Evolutionary conservation across 768 basidiomycete genomes (phyloP).

Genomic region (Crucibulum laeve): DNA sequence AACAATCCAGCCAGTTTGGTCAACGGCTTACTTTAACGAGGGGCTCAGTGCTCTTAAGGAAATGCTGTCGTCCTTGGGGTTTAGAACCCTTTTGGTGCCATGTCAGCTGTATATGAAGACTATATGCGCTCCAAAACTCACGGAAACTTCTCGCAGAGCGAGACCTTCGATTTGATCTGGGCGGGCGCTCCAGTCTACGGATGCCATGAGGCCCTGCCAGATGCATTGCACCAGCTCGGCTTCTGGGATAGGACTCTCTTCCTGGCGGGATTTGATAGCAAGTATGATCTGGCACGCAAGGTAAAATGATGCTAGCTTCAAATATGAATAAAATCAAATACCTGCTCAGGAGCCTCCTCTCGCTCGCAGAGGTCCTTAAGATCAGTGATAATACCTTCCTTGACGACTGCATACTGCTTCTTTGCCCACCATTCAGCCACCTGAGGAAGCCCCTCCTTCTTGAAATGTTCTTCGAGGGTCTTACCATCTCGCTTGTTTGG

Average conservation of each 20-base stretch:
- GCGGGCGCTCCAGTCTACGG: constrained; percentile 84
- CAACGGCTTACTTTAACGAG: constrained; percentile 72
- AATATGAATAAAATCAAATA: constrained; percentile 25
- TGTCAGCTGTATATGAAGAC: constrained; percentile 97
- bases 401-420: constrained; percentile 79
- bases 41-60: constrained; percentile 82
- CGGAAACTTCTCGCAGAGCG: constrained; percentile 73
- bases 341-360: constrained; percentile 66
- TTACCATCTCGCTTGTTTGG: constrained; percentile 72
- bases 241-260: constrained; percentile 81
- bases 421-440: constrained; percentile 95
- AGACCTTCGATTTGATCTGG: constrained; percentile 90
- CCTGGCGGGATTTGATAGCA: constrained; percentile 66
- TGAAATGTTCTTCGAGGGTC: constrained; percentile 83
- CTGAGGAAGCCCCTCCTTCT: constrained; percentile 66
- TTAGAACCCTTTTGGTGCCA: constrained; percentile 98
- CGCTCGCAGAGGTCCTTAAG: constrained; percentile 68
- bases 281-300: constrained; percentile 59
- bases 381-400: constrained; percentile 68
- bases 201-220: constrained; percentile 88
- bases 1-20: neutral
- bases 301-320: neutral
- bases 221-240: constrained; percentile 82
- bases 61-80: constrained; percentile 92
- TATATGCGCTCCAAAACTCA: constrained; percentile 2